Evolutionary conservation across 2,329 filamentous ascomycete species (phyloP).

Genomic region (Aureobasidium lini): DNA sequence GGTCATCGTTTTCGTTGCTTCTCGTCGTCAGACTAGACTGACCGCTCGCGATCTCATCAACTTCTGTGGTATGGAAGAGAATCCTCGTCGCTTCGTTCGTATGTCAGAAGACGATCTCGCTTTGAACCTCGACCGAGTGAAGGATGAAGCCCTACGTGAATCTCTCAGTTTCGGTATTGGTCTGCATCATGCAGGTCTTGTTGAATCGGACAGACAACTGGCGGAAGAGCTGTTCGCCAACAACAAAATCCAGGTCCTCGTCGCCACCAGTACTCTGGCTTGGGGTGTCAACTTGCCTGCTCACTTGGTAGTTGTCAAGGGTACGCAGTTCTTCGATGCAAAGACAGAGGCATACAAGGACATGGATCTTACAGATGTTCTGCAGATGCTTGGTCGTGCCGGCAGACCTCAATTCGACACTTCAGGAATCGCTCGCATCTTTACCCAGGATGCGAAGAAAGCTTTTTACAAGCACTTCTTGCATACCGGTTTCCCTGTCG

Average conservation of each 20-base stretch:
- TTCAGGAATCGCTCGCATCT: conserved; percentile 92
- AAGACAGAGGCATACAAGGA: conserved; percentile 97
- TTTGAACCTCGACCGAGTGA: conserved; percentile 78
- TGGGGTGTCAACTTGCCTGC: conserved; percentile 98
- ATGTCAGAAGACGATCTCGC: conserved; percentile 95
- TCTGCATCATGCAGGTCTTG: conserved; percentile 90
- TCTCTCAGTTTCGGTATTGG: conserved; percentile 97
- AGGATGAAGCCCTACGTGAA: conserved; percentile 86
- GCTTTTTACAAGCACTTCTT: conserved; percentile 99
- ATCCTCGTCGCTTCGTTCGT: conserved; percentile 82
- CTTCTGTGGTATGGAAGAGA: conserved; percentile 96
- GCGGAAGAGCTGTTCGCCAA: conserved; percentile 92
- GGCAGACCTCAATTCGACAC: conserved; percentile 94
- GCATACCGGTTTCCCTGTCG: conserved; percentile 94
- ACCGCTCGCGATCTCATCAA: conserved; percentile 97
- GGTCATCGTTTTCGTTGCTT: conserved; percentile 97
- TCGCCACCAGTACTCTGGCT: conserved; percentile 90
- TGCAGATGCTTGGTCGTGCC: conserved; percentile 95
- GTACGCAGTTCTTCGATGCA: conserved; percentile 95
- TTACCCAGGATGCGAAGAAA: conserved; percentile 96
- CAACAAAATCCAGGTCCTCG: conserved; percentile 95
- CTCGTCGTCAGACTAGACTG: conserved; percentile 84
- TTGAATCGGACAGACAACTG: conserved; percentile 86
- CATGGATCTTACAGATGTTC: conserved; percentile 96
- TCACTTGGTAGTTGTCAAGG: conserved; percentile 94